These are phyloP conservation scores for Trichophaea hybrida DNA, from an alignment of 2,329 filamentous ascomycete genomes.

Conservation along the genomic window DNA sequence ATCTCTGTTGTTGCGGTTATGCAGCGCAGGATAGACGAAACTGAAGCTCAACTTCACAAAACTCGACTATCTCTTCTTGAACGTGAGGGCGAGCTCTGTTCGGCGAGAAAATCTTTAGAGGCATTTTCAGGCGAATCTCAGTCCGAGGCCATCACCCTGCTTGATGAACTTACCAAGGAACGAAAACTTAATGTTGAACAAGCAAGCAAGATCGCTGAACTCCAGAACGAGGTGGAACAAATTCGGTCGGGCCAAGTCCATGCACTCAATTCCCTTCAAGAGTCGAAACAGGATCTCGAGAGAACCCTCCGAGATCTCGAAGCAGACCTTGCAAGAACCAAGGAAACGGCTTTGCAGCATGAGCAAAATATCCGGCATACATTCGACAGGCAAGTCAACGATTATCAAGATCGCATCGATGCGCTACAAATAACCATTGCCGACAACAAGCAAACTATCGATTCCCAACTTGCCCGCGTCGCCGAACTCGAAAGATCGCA, in stretches of 20 bases:
- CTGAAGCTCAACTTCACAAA: conserved; percentile 61
- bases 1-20: conserved; percentile 79
- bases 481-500: conserved; percentile 61
- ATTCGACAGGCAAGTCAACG: conserved; percentile 39
- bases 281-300: conserved; percentile 57
- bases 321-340: conserved; percentile 30
- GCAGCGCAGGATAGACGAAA: conserved; percentile 75
- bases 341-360: conserved; percentile 32
- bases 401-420: conserved; percentile 46
- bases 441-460: conserved; percentile 62
- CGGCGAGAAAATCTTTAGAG: conserved; percentile 25
- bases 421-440: conserved; percentile 61
- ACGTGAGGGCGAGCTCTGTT: conserved; percentile 59
- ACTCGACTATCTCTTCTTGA: conserved; percentile 58
- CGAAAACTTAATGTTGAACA: conserved; percentile 30
- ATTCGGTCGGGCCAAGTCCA: conserved; percentile 51
- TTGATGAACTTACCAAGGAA: conserved; percentile 20
- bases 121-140: conserved; percentile 20
- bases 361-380: conserved; percentile 32
- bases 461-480: conserved; percentile 53
- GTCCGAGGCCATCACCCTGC: conserved; percentile 18
- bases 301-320: conserved; percentile 62
- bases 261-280: conserved; percentile 54
- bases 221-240: conserved; percentile 53
- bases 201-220: conserved; percentile 45